Conservation (phyloP, 2,329 filamentous ascomycete species). For the Colletotrichum sp. region DNA sequence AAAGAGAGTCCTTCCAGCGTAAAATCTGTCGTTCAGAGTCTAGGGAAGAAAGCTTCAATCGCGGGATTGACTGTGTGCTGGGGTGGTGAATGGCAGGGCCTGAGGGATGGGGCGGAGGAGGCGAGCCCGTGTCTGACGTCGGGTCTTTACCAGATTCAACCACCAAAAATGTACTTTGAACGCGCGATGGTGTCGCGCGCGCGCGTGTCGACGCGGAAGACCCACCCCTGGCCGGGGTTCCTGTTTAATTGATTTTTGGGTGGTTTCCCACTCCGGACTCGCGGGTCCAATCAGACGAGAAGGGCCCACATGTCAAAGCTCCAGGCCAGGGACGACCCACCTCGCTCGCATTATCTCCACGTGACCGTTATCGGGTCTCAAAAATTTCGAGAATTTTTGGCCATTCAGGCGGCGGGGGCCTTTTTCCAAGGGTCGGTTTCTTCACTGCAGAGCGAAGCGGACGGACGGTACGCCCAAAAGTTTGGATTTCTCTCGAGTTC, state of each 20-base stretch:
- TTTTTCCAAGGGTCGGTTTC: background rate
- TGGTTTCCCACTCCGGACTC: background rate
- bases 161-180: background rate
- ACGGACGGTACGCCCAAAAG: background rate
- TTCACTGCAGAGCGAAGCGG: constrained; percentile 1
- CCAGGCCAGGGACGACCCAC: background rate
- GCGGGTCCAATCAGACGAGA: background rate
- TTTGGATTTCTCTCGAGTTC: background rate
- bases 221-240: background rate
- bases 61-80: background rate
- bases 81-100: background rate
- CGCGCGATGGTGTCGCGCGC: constrained; percentile 16
- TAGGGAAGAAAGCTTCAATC: background rate
- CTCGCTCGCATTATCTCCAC: background rate
- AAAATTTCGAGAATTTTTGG: constrained; percentile 16
- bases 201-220: background rate
- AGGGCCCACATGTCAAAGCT: background rate
- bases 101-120: background rate
- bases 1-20: background rate
- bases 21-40: background rate
- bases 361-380: constrained; percentile 6
- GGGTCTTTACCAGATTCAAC: background rate
- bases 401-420: constrained; percentile 3
- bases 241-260: background rate
- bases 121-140: constrained; percentile 13